Evolutionary conservation across 176 grass and related monocot species (phyloP).

Genomic region (Phragmites australis): DNA sequence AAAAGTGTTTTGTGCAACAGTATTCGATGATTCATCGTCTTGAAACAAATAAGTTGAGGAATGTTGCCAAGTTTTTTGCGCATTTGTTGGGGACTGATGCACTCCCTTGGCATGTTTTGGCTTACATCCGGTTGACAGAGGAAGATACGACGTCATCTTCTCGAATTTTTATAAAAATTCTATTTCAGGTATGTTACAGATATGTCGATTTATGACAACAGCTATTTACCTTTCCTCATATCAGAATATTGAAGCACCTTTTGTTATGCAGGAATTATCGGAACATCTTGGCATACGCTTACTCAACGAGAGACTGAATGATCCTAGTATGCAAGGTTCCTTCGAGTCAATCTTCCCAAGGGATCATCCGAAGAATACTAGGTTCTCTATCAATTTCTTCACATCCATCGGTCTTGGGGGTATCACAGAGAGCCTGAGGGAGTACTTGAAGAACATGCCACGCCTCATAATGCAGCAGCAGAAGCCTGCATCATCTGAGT

Average conservation of each 20-base stretch:
- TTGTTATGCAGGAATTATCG: conserved; percentile 62
- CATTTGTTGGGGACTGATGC: conserved; percentile 89
- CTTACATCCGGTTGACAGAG: conserved; percentile 91
- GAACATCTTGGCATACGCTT: conserved; percentile 89
- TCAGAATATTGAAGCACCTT: not conserved
- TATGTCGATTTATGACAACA: not conserved
- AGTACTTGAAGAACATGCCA: conserved; percentile 96
- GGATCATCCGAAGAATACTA: conserved; percentile 93
- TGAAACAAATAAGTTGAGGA: conserved; percentile 90
- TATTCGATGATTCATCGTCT: conserved; percentile 96
- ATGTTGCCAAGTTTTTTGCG: conserved; percentile 96
- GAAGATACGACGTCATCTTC: conserved; percentile 96
- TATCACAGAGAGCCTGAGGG: conserved; percentile 82
- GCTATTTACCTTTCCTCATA: conserved; percentile 8
- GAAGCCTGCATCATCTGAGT: conserved; percentile 45
- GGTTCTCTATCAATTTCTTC: conserved; percentile 93
- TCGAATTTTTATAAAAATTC: conserved; percentile 94
- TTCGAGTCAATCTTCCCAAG: conserved; percentile 89
- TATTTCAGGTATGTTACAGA: conserved; percentile 80
- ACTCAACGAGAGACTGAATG: conserved; percentile 86
- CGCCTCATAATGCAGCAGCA: conserved; percentile 98
- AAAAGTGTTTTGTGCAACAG: conserved; percentile 90
- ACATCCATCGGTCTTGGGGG: conserved; percentile 92
- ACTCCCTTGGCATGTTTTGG: conserved; percentile 84
- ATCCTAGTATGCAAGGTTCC: conserved; percentile 75